Percentiles rank a stretch among this genome's conserved stretches.
These are phyloP conservation scores for Adansonia madagascariensis DNA, from an alignment of 441 rosid species.

Conservation along the genomic window DNA sequence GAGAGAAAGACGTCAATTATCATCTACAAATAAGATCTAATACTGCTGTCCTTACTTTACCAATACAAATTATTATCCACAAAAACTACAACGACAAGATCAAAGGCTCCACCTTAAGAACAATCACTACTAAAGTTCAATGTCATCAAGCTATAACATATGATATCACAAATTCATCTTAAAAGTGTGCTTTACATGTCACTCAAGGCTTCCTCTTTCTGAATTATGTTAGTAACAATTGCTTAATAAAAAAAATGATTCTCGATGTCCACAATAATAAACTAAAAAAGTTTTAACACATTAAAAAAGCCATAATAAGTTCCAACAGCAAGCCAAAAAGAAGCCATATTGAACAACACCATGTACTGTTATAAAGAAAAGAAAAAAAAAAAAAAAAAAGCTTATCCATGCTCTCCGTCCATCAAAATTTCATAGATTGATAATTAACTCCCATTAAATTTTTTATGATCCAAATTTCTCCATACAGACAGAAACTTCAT, in stretches of 20 bases:
- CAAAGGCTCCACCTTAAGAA: neutral
- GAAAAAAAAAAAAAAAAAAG: no score
- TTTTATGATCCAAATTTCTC: conserved; percentile 13
- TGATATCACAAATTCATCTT: conserved; percentile 5
- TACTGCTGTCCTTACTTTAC: neutral
- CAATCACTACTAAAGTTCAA: neutral
- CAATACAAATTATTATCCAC: neutral
- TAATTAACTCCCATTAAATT: conserved; percentile 1
- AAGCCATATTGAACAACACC: conserved; percentile 10
- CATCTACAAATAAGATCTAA: neutral
- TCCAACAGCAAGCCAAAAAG: conserved; percentile 13
- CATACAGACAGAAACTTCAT: conserved; percentile 9
- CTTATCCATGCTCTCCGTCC: conserved; percentile 7
- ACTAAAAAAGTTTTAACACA: conserved; percentile 3
- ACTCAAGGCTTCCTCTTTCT: conserved; percentile 17
- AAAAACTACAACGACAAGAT: neutral
- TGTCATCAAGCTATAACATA: neutral
- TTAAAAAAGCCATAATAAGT: neutral
- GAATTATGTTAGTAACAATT: neutral
- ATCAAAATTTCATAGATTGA: conserved; percentile 13
- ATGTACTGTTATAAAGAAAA: neutral
- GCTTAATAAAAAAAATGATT: neutral
- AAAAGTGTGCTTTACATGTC: conserved; percentile 6
- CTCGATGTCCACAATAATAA: neutral
- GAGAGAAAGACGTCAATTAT: neutral